Evolutionary conservation across 2,329 filamentous ascomycete genomes (phyloP), one percentile per base, ranked within the genome.

Genomic region (Aureobasidium sp.): DNA sequence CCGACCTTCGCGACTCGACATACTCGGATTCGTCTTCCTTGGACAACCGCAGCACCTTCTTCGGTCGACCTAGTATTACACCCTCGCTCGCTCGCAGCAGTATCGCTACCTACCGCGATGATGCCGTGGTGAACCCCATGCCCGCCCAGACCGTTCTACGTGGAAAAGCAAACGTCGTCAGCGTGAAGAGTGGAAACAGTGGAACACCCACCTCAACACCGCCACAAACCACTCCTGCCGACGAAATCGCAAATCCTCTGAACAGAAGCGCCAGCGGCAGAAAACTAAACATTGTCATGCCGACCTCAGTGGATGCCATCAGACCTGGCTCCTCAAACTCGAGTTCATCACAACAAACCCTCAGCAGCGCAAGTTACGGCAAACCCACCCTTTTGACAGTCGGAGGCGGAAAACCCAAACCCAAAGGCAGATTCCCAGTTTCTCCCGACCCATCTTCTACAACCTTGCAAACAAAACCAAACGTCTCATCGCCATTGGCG

Each of bases 21-120:
- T 96, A 92, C 76, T 95, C 91, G 5, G 88, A 84, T 64, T 83
- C 88, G 64, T 90, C 89, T 13, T 71, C 71, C 1, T 50, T 73
- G 65, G 73, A 78, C 58, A 75, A 73, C 15, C 76, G 78, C 60
- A 79, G 75, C 64, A 74, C 62, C 10, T 69, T 73, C 63, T 76
- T 73, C 62, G 74, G 73, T 27, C 76, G 76, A 50, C 75, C 74
- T n/a, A 79, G 77, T 65, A 78, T 80, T 66, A 76, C 78, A 11
- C 77, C 78, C 1, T 79, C 76, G 55, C 71, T 81, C 36, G 78
- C 78, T 34, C 73, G 79, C 41, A 76, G 70, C 62, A 85, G 82
- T 70, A 89, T 97, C 65, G 92, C 91, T 3, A 91, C 96, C 59
- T 97, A 97, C 72, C 89, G 91, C 66, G 93, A 92, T 77, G 91